A percentile compares a stretch with the other conserved stretches of the same genome.
These are phyloP conservation scores for Creolimax fragrantissima DNA, from an alignment of 78 protist genomes.

Conservation along the genomic window DNA sequence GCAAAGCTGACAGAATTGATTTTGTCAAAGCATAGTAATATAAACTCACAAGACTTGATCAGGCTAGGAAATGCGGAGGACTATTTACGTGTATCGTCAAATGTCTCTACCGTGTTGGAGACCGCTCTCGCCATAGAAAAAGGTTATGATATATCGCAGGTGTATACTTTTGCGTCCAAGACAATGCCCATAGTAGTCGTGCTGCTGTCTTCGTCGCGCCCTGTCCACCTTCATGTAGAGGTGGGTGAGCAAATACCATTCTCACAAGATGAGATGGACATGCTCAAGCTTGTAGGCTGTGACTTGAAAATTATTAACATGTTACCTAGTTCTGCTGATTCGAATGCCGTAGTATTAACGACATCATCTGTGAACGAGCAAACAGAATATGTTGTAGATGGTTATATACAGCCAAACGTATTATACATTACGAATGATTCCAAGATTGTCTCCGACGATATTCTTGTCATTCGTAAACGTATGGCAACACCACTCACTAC, in stretches of 20 bases:
- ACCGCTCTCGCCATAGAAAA: neutral
- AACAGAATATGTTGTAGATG: no score
- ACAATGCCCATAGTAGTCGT: conserved; percentile 13
- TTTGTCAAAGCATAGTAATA: neutral
- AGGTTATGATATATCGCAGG: neutral
- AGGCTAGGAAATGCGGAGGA: conserved; percentile 20
- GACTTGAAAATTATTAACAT: neutral
- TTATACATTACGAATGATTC: neutral
- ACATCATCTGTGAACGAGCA: no score
- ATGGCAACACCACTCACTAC: conserved; percentile 16
- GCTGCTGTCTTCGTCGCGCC: neutral
- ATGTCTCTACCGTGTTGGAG: conserved; percentile 17
- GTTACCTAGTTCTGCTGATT: no score
- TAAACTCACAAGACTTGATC: neutral
- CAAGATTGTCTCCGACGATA: neutral
- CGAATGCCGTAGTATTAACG: no score
- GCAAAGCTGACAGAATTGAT: neutral
- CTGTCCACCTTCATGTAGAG: neutral
- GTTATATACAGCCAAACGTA: neutral
- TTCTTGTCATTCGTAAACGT: neutral
- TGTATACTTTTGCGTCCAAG: neutral
- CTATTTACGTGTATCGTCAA: conserved; percentile 1
- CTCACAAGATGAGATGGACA: neutral
- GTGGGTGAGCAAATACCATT: neutral
- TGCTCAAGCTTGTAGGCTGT: neutral